These are phyloP conservation scores for Ogataea kodamae DNA, from an alignment of 805 yeast species.

Conservation along the genomic window DNA sequence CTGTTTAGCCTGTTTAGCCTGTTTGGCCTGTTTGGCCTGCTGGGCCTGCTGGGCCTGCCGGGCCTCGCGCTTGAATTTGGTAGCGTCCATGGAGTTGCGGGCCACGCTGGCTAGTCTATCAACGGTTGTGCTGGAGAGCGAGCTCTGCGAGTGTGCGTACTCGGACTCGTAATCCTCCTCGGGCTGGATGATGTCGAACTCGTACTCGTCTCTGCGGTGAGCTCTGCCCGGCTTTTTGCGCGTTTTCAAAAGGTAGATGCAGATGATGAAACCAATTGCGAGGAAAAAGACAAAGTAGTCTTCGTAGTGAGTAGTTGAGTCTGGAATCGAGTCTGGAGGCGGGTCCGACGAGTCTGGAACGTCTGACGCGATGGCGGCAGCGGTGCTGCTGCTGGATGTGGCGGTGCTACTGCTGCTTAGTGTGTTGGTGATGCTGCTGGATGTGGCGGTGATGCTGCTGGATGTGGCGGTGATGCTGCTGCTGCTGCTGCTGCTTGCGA, in stretches of 20 bases:
- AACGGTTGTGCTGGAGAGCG: constrained; percentile 13
- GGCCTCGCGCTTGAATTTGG: constrained; percentile 13
- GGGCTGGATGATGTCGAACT: constrained; percentile 70
- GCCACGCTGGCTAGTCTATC: constrained; percentile 14
- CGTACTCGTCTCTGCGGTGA: constrained; percentile 67
- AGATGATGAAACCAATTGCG: constrained; percentile 52
- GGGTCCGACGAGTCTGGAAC: too few relatives aligned
- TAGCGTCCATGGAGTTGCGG: constrained; percentile 26
- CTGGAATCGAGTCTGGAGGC: constrained; percentile 20
- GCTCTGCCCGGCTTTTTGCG: constrained; percentile 37
- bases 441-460: constrained; percentile 2
- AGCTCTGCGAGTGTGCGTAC: constrained; percentile 15
- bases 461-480: not conserved
- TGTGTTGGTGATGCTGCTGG: not conserved
- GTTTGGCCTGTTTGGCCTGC: too few relatives aligned
- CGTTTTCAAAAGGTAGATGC: constrained; percentile 39
- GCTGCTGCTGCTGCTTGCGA: not conserved
- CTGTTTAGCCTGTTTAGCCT: too few relatives aligned
- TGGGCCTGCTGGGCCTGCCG: too few relatives aligned
- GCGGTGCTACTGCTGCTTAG: not conserved
- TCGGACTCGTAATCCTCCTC: constrained; percentile 25
- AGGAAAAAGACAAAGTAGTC: constrained; percentile 61
- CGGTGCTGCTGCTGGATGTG: constrained; percentile 11
- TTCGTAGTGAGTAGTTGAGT: constrained; percentile 44
- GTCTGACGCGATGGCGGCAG: too few relatives aligned